Evolutionary conservation across 805 yeast genomes (phyloP), one percentile per base, ranked within the genome.

Genomic region (Metschnikowia reukaufii): DNA sequence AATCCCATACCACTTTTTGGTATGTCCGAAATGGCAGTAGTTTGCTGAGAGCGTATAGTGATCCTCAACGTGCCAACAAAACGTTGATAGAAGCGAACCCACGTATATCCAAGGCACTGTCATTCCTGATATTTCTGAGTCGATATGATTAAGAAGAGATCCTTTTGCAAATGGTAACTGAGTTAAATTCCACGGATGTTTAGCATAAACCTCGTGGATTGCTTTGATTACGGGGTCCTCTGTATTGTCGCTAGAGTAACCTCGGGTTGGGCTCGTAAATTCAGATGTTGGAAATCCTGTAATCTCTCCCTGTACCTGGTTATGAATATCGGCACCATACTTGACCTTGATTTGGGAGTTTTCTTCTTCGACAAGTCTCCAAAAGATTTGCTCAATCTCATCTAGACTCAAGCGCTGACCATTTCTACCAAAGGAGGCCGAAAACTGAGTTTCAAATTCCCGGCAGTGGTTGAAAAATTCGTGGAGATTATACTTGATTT

Each of bases 11-110:
- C 98, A 91, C 49, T 90, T 84, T 62, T 92, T 92, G 6, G 92
- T 83, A 12, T 85, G 84, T 1, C 98, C 98, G 52, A 79, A 74
- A 62, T 91, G 97, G 63, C 95, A 95, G 63, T 91, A 91, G 63
- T 92, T 92, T 4, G 95, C 91, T 42, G 96, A 86, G 50, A 88
- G 73, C 0, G 97, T 88, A 62, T 87, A 89, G 62, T 92, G 97
- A 64, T 91, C 98, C 60, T 91, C 98, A 48, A 87, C 85, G 64
- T 92, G 97, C 97, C 97, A 92, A 65, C 98, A 91, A 62, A 92
- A 92, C 1, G 97, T 88, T 2, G 96, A 86, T 58, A 89, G 82
- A 41, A 88, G 73, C 42, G 95, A 88, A 0, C 98, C 98, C 13
- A 91, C 81, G 59, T 91, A 91, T 2, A 90, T 77, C 98, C 98